Evolutionary conservation across 1,139 yeast species (phyloP).

Genomic region (Hansenula lynferdii): DNA sequence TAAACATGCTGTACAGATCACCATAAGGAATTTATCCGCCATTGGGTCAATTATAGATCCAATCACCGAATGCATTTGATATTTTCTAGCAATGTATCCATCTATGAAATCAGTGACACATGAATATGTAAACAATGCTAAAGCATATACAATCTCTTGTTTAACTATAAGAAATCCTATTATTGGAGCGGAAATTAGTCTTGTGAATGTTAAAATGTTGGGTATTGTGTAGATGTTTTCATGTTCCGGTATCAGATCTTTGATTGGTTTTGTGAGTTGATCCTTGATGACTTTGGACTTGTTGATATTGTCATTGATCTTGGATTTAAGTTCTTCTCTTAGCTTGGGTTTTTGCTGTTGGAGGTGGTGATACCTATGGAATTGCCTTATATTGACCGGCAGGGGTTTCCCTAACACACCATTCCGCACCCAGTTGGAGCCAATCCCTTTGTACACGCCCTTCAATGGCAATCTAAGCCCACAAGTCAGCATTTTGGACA

Average conservation of each 20-base stretch:
- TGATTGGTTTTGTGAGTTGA: slow-evolving; percentile 22
- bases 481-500: too few species aligned
- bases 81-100: slow-evolving; percentile 84
- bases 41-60: slow-evolving; percentile 94
- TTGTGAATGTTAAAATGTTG: slow-evolving; percentile 72
- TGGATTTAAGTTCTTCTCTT: background rate
- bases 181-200: slow-evolving; percentile 75
- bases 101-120: slow-evolving; percentile 89
- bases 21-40: slow-evolving; percentile 92
- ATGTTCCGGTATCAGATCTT: slow-evolving; percentile 32
- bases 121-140: slow-evolving; percentile 73
- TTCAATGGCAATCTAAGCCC: too few species aligned
- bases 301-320: background rate
- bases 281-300: slow-evolving; percentile 19
- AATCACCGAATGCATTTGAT: slow-evolving; percentile 69
- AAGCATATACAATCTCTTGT: slow-evolving; percentile 57
- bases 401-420: too few species aligned
- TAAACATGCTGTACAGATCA: slow-evolving; percentile 74
- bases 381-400: background rate
- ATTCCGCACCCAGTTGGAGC: too few species aligned
- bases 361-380: background rate
- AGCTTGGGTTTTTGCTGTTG: background rate
- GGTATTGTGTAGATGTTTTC: slow-evolving; percentile 80
- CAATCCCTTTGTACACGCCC: background rate
- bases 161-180: slow-evolving; percentile 74